Evolutionary conservation across 169 alveolate genomes (phyloP), one percentile per base, ranked within the genome.

Genomic region (Toxoplasma gondii): DNA sequence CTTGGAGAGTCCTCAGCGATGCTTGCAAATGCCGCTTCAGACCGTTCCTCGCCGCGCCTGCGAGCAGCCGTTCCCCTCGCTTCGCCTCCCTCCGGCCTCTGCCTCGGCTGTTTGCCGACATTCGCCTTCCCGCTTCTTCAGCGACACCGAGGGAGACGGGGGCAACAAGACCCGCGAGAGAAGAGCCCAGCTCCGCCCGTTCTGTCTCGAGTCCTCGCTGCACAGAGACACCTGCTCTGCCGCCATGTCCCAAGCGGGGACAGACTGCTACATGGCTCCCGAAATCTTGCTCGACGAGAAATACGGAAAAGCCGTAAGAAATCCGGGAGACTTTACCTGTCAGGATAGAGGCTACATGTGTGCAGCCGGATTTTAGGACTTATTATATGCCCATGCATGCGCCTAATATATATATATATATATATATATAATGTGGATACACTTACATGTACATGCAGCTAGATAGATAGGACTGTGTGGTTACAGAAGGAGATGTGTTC

Each of bases 191-290:
- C 74, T 1, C 9, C 74, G 7, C 74, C n/a, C n/a, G n/a, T 64
- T 64, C 74, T 64, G 34, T 7, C 74, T 64, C 74, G 74, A 16
- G 4, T 19, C 74, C 34, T 27, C 43, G 9, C 16, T n/a, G 10
- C 22, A 10, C 4, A n/a, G 31, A 78, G n/a, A 17, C 39, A n/a
- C 86, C 39, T 19, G 27, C 86, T 41, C 64, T 29, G 22, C 90
- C 83, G 80, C 58, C 80, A 44, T 91, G 82, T 67, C 94, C 31
- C 93, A 38, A 91, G 83, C 92, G 17, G 95, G 95, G 39, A 93
- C 95, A 10, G 95, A 87, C 53, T 84, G 93, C 84, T 93, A 93
- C 83, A 93, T 93, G 95, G 92, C 95, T 22, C 95, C 95, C 24
- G 95, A 93, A 58, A 70, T 93, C 81, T 81, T 93, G 49, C 34